Conservation (phyloP, 495 filamentous ascomycete genomes). For the Evansstolkia leycettana region DNA sequence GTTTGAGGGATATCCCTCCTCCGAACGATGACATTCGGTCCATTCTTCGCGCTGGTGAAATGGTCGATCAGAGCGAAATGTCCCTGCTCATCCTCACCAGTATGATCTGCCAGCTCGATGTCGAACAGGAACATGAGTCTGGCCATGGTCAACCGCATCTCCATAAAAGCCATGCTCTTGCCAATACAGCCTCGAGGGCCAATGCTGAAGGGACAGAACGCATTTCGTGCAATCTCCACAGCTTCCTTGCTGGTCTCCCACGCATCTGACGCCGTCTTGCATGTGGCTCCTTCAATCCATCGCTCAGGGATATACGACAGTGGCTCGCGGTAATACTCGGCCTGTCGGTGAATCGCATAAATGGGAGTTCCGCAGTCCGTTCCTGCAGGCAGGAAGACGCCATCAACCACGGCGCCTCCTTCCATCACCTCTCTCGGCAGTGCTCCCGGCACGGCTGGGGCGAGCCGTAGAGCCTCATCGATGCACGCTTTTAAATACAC, state of each 20-base stretch:
- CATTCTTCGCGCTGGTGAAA: conserved; percentile 33
- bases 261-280: conserved; percentile 6
- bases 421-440: conserved; percentile 44
- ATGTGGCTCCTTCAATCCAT: conserved; percentile 36
- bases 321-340: conserved; percentile 39
- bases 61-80: conserved; percentile 35
- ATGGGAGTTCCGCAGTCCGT: conserved; percentile 39
- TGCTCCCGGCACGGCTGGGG: conserved; percentile 45
- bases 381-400: conserved; percentile 37
- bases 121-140: conserved; percentile 36
- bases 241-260: conserved; percentile 25
- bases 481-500: conserved; percentile 40
- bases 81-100: conserved; percentile 27
- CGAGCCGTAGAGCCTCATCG: conserved; percentile 53
- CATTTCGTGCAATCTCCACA: conserved; percentile 27
- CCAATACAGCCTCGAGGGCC: conserved; percentile 47
- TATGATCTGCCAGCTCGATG: conserved; percentile 26
- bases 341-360: conserved; percentile 46
- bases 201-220: conserved; percentile 46
- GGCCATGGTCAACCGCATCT: conserved; percentile 39
- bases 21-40: conserved; percentile 29
- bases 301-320: conserved; percentile 38
- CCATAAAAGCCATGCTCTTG: conserved; percentile 44
- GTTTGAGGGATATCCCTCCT: conserved; percentile 1
- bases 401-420: conserved; percentile 42